A percentile compares a stretch with the other conserved stretches of the same genome.
phyloP scores from a whole-genome alignment of 768 basidiomycete species.

The Fomitopsis pulvina region DNA sequence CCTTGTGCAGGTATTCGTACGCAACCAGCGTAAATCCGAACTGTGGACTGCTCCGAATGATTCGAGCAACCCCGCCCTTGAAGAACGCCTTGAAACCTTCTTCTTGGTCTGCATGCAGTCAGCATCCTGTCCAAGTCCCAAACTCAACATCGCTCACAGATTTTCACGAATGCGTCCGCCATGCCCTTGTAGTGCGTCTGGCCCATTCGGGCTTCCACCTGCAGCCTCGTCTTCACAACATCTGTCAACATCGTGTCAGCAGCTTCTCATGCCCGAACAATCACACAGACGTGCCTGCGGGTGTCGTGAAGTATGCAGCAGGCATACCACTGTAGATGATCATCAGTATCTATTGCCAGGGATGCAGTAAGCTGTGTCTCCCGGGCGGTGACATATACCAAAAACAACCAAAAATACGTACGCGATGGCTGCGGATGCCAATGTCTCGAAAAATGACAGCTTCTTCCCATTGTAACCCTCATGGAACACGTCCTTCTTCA shows the following conservation, averaged over 20 bases:
- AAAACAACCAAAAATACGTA: constrained; percentile 35
- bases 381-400: not conserved
- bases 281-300: constrained; percentile 54
- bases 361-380: not conserved
- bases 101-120: constrained; percentile 57
- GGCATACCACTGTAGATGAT: constrained; percentile 80
- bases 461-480: constrained; percentile 96
- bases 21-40: constrained; percentile 91
- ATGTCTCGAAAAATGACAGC: constrained; percentile 84
- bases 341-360: constrained; percentile 5
- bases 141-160: constrained; percentile 50
- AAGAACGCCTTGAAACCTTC: constrained; percentile 87
- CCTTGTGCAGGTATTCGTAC: constrained; percentile 67
- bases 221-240: constrained; percentile 95
- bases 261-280: not conserved
- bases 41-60: constrained; percentile 85
- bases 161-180: constrained; percentile 83
- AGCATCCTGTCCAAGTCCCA: not conserved
- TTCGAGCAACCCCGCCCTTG: constrained; percentile 87
- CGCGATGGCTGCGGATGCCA: constrained; percentile 77
- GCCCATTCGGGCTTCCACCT: constrained; percentile 88
- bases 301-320: constrained; percentile 89
- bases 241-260: constrained; percentile 40
- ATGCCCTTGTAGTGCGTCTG: constrained; percentile 90
- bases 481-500: constrained; percentile 90